These are phyloP conservation scores for Parathielavia appendiculata DNA, from an alignment of 495 filamentous ascomycete species.

Conservation along the genomic window DNA sequence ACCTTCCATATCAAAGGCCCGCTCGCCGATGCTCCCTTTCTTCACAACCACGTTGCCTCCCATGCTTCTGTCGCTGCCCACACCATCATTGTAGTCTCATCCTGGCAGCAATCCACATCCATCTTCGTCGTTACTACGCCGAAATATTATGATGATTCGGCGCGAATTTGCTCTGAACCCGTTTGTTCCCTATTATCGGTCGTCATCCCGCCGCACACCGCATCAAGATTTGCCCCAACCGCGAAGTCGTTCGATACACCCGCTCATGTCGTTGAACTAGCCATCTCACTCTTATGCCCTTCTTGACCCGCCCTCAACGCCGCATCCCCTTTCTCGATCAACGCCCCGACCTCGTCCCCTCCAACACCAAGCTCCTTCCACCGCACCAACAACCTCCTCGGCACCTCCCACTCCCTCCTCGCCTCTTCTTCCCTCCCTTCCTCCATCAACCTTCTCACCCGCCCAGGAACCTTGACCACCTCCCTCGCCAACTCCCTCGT, in stretches of 20 bases:
- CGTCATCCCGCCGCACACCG: background rate
- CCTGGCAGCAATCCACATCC: no score
- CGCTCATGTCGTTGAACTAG: conserved; percentile 3
- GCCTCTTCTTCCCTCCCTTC: conserved; percentile 59
- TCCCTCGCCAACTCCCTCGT: conserved; percentile 66
- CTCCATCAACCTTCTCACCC: conserved; percentile 54
- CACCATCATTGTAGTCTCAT: no score
- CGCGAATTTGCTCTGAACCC: no score
- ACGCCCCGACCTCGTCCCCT: conserved; percentile 43
- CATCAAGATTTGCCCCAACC: background rate
- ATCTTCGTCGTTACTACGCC: no score
- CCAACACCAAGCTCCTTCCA: conserved; percentile 51
- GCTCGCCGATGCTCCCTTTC: no score
- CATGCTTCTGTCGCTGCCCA: no score
- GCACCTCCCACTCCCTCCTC: conserved; percentile 49
- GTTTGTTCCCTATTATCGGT: background rate
- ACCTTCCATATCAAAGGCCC: background rate
- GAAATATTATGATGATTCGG: no score
- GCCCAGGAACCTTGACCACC: conserved; percentile 57
- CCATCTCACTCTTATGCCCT: conserved; percentile 1
- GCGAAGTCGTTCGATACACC: background rate
- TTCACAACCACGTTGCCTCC: no score
- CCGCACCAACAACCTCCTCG: conserved; percentile 49
- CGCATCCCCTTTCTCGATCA: conserved; percentile 51
- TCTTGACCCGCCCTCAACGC: conserved; percentile 33